phyloP scores from a whole-genome alignment of 1,139 yeast species.

The Barnettozyma hawaiiensis region DNA sequence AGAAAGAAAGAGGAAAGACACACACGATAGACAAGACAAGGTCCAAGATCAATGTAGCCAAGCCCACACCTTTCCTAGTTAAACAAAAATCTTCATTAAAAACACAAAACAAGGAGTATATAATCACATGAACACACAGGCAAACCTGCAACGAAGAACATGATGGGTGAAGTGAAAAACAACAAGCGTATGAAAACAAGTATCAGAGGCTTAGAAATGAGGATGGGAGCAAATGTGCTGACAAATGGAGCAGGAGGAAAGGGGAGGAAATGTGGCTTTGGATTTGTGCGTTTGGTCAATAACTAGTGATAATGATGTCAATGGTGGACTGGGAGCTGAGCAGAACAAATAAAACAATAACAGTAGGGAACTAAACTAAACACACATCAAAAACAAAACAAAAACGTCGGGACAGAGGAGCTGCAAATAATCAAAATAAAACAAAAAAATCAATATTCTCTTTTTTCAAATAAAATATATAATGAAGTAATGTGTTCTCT shows the following conservation, averaged over 20 bases:
- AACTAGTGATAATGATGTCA: not conserved
- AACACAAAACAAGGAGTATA: not conserved
- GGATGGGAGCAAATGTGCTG: not conserved
- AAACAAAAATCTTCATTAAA: not conserved
- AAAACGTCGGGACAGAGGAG: not conserved
- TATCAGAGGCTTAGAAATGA: not conserved
- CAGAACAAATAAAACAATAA: no score
- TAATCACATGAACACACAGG: not conserved
- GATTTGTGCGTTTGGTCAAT: not conserved
- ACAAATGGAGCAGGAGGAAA: no score
- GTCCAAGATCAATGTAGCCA: not conserved
- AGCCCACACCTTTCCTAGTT: not conserved
- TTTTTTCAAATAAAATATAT: conserved; percentile 3
- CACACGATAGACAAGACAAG: not conserved
- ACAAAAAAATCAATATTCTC: conserved; percentile 1
- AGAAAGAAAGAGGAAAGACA: no score
- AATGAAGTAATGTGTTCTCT: conserved; percentile 2
- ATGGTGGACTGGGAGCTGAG: not conserved
- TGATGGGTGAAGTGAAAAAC: conserved; percentile 2
- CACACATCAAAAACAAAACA: conserved; percentile 3
- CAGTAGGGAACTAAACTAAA: not conserved
- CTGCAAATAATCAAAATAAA: not conserved
- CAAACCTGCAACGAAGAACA: not conserved
- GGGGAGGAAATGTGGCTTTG: no score
- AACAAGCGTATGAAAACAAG: not conserved